Percentiles rank a stretch among this genome's conserved stretches.
These are phyloP conservation scores for Streptanthus diversifolius DNA, from an alignment of 345 rosid species.

Conservation along the genomic window DNA sequence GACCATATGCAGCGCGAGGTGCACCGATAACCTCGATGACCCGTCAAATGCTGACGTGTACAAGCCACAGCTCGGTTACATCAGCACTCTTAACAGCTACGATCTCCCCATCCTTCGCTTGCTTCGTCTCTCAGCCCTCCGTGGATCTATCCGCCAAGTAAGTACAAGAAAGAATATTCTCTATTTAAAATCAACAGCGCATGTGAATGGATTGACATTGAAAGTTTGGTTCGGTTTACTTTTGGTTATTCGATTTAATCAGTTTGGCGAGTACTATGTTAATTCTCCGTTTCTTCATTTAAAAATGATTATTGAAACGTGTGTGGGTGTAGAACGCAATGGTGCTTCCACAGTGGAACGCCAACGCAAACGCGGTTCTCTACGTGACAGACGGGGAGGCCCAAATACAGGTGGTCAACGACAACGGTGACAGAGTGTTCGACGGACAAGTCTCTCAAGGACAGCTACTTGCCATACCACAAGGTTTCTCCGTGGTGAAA, in stretches of 20 bases:
- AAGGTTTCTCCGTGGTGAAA: slow-evolving; percentile 54
- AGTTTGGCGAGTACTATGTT: too few species aligned
- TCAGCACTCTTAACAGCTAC: slow-evolving; percentile 48
- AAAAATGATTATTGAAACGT: background rate
- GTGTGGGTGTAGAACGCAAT: slow-evolving; percentile 47
- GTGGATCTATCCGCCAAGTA: slow-evolving; percentile 45
- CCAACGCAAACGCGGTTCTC: slow-evolving; percentile 56
- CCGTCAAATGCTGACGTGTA: slow-evolving; percentile 53
- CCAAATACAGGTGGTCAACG: slow-evolving; percentile 53
- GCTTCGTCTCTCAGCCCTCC: slow-evolving; percentile 58
- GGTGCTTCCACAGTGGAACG: slow-evolving; percentile 62
- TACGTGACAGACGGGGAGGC: slow-evolving; percentile 57
- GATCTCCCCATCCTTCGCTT: slow-evolving; percentile 52
- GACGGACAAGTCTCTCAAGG: slow-evolving; percentile 52
- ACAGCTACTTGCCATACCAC: slow-evolving; percentile 57
- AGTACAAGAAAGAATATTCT: background rate
- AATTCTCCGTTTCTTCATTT: background rate
- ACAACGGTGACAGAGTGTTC: slow-evolving; percentile 57
- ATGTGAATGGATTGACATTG: background rate
- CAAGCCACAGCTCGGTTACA: slow-evolving; percentile 57
- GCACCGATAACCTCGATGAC: slow-evolving; percentile 40
- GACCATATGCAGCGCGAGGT: slow-evolving; percentile 47
- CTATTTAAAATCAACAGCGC: background rate
- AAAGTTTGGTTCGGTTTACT: background rate
- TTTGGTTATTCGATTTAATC: background rate